Conservation (phyloP, 1,284 basidiomycete genomes). For the Moesziomyces antarcticus region DNA sequence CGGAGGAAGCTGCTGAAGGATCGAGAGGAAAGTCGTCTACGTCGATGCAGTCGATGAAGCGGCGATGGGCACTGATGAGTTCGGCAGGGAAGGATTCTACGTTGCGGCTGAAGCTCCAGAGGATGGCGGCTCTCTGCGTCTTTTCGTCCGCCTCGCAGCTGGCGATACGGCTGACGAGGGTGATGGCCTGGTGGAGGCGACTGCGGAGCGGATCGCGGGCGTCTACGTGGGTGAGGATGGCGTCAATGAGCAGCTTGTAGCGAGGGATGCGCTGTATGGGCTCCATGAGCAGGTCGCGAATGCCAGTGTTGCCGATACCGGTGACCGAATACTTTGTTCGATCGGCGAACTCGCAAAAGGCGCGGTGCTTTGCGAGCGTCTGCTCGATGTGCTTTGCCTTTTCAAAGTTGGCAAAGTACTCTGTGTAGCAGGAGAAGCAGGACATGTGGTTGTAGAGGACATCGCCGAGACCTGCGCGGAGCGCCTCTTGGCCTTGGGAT, state of each 20-base stretch:
- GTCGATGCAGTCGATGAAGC: conserved; percentile 92
- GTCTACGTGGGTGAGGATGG: conserved; percentile 57
- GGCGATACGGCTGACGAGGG: conserved; percentile 89
- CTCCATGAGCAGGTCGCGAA: conserved; percentile 95
- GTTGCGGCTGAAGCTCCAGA: conserved; percentile 85
- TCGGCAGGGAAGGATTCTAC: conserved; percentile 87
- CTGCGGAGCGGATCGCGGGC: conserved; percentile 70
- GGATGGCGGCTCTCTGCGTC: conserved; percentile 86
- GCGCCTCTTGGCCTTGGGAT: conserved; percentile 71
- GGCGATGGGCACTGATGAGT: conserved; percentile 75
- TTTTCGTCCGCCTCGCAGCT: conserved; percentile 90
- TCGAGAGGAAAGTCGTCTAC: conserved; percentile 77
- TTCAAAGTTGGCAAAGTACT: conserved; percentile 91
- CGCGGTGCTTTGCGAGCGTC: conserved; percentile 80
- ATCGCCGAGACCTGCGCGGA: conserved; percentile 80
- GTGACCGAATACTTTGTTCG: conserved; percentile 87
- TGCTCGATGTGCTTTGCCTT: conserved; percentile 91
- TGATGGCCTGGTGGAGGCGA: conserved; percentile 81
- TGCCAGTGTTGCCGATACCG: conserved; percentile 78
- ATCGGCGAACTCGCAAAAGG: conserved; percentile 78
- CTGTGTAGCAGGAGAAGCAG: conserved; percentile 85
- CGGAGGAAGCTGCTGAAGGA: conserved; percentile 19
- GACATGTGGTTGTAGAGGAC: conserved; percentile 75
- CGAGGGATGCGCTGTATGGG: conserved; percentile 99
- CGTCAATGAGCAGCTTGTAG: conserved; percentile 90